phyloP scores from a whole-genome alignment of 2,329 filamentous ascomycete genomes.

The Exophiala bonariae region DNA sequence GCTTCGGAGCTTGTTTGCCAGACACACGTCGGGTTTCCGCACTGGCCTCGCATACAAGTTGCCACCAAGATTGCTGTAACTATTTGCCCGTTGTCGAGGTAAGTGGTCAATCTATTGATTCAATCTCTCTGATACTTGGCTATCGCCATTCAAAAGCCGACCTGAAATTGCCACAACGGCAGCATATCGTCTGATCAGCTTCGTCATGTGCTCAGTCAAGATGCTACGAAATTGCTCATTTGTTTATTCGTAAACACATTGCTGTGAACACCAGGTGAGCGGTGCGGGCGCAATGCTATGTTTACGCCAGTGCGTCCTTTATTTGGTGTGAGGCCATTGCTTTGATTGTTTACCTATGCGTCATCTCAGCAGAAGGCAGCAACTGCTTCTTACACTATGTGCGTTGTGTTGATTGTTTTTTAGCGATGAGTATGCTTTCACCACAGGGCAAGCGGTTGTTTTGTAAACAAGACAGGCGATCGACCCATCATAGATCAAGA shows the following conservation, averaged over 20 bases:
- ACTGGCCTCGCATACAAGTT: neutral
- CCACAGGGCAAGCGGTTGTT: too few species aligned
- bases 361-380: too few species aligned
- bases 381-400: too few species aligned
- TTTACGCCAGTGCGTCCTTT: neutral
- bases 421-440: too few species aligned
- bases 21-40: neutral
- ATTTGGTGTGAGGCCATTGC: too few species aligned
- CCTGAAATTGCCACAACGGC: too few species aligned
- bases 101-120: constrained; percentile 3
- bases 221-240: neutral
- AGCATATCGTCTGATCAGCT: neutral
- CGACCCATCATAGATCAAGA: too few species aligned
- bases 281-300: constrained; percentile 1
- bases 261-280: neutral
- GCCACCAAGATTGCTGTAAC: neutral
- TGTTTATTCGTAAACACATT: constrained; percentile 1
- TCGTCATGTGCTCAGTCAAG: neutral
- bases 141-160: neutral
- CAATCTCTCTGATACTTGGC: neutral
- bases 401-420: too few species aligned
- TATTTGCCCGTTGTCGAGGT: neutral
- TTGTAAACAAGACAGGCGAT: too few species aligned
- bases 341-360: too few species aligned
- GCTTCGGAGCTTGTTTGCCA: neutral